Percentiles rank a stretch among this genome's conserved stretches.
Conservation (phyloP, 192 early-diverging fungal species). For the Phlyctochytrium planicorne region DNA sequence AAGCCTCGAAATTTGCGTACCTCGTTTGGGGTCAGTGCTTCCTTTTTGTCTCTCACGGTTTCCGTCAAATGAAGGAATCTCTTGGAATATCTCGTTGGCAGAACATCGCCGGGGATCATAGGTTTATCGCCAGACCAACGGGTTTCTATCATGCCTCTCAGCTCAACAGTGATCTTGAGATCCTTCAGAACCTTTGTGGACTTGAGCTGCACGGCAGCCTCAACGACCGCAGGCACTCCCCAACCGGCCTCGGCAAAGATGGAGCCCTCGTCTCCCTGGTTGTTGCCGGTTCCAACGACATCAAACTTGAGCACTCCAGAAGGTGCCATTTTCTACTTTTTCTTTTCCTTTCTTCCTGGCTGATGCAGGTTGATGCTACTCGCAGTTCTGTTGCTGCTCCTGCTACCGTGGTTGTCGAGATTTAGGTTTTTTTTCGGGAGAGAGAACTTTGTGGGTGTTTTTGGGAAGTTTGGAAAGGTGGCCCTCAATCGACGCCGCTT, state of each 20-base stretch:
- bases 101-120: not conserved
- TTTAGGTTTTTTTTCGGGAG: too few relatives aligned
- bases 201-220: conserved; percentile 18
- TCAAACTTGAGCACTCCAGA: conserved; percentile 2
- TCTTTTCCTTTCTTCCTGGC: too few relatives aligned
- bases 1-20: not conserved
- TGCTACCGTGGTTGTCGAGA: too few relatives aligned
- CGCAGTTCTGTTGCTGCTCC: too few relatives aligned
- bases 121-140: conserved; percentile 11
- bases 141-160: conserved; percentile 23
- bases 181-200: conserved; percentile 10
- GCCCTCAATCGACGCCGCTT: too few relatives aligned
- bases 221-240: not conserved
- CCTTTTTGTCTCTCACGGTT: conserved; percentile 16
- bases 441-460: too few relatives aligned
- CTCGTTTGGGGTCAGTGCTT: conserved; percentile 11
- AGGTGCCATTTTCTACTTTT: too few relatives aligned
- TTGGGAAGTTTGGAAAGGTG: too few relatives aligned
- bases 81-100: not conserved
- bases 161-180: conserved; percentile 12
- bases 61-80: conserved; percentile 12
- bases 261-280: conserved; percentile 1
- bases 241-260: conserved; percentile 9
- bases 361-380: too few relatives aligned
- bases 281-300: conserved; percentile 7